A percentile compares a stretch with the other conserved stretches of the same genome.
These are phyloP conservation scores for Aspergillus panamensis DNA, from an alignment of 495 filamentous ascomycete species.

Conservation along the genomic window DNA sequence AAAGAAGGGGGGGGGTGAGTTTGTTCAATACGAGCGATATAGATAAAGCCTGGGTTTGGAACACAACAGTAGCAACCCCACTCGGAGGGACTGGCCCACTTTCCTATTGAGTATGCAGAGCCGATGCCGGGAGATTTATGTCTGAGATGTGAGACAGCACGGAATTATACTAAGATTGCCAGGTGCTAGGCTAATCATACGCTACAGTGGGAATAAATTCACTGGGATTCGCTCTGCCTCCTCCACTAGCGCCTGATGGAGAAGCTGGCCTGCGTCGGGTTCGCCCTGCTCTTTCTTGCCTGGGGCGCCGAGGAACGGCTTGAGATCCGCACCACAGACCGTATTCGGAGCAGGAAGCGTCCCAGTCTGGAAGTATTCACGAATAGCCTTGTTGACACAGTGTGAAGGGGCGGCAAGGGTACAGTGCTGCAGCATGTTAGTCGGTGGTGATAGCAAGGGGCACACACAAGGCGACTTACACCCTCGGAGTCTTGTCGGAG, in stretches of 20 bases:
- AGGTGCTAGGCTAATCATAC: background rate
- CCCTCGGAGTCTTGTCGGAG: constrained; percentile 53
- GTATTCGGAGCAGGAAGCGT: constrained; percentile 40
- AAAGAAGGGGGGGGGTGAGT: no score
- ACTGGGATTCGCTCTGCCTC: background rate
- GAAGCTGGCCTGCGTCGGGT: background rate
- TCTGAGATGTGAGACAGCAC: background rate
- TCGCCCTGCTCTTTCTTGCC: background rate
- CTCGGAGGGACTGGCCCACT: background rate
- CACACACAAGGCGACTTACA: constrained; percentile 34
- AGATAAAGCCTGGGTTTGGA: no score
- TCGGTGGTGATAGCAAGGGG: background rate
- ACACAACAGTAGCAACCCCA: background rate
- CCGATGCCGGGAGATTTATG: background rate
- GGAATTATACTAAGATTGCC: background rate
- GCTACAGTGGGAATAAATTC: constrained; percentile 5
- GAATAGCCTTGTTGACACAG: constrained; percentile 43
- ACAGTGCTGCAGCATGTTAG: constrained; percentile 38
- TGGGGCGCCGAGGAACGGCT: constrained; percentile 24
- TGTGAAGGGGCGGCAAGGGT: constrained; percentile 45
- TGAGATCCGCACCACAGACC: constrained; percentile 39
- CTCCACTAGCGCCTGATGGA: constrained; percentile 3
- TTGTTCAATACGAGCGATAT: no score
- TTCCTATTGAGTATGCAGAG: background rate
- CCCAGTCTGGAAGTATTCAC: constrained; percentile 48